Conservation (phyloP, 75 land plant genomes). For the Azolla pinnata region DNA sequence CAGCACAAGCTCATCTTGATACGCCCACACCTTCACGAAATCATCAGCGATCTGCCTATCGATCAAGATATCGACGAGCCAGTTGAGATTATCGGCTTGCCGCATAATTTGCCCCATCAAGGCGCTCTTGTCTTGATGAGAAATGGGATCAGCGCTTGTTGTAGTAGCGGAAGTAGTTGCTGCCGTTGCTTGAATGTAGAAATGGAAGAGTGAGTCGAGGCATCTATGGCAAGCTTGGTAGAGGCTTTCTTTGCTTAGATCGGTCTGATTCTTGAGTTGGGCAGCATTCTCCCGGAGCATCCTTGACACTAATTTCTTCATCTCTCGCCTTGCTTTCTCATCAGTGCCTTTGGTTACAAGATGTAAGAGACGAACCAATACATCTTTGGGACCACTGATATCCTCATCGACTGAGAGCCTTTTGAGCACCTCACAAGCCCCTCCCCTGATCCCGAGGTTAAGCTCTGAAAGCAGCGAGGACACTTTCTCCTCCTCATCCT, state of each 20-base stretch:
- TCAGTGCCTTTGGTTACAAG: slow-evolving; percentile 88
- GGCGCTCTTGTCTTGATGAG: slow-evolving; percentile 16
- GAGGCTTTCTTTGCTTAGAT: slow-evolving; percentile 65
- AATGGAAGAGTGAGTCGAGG: slow-evolving; percentile 45
- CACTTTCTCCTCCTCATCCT: slow-evolving; percentile 94
- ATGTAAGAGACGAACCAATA: slow-evolving; percentile 67
- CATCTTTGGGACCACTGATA: slow-evolving; percentile 43
- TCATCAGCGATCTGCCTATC: slow-evolving; percentile 81
- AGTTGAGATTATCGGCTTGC: slow-evolving; percentile 88
- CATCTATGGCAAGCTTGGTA: slow-evolving; percentile 66
- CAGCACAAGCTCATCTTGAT: slow-evolving; percentile 52
- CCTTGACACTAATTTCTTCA: slow-evolving; percentile 63
- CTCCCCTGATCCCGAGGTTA: slow-evolving; percentile 53
- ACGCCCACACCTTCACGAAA: slow-evolving; percentile 71
- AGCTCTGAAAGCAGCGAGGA: slow-evolving; percentile 68
- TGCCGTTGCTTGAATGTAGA: no score
- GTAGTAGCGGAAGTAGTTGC: no score
- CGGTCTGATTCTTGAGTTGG: slow-evolving; percentile 26
- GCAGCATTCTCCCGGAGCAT: slow-evolving; percentile 75
- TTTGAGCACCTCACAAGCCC: slow-evolving; percentile 81
- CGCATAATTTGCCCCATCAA: slow-evolving; percentile 45
- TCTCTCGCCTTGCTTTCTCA: slow-evolving; percentile 86
- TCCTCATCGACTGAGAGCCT: slow-evolving; percentile 59
- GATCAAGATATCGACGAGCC: slow-evolving; percentile 82
- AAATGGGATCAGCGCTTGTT: slow-evolving; percentile 19